Base-by-base conservation (phyloP, 306 rosid species). In the Dalbergia cochinchinensis region DNA sequence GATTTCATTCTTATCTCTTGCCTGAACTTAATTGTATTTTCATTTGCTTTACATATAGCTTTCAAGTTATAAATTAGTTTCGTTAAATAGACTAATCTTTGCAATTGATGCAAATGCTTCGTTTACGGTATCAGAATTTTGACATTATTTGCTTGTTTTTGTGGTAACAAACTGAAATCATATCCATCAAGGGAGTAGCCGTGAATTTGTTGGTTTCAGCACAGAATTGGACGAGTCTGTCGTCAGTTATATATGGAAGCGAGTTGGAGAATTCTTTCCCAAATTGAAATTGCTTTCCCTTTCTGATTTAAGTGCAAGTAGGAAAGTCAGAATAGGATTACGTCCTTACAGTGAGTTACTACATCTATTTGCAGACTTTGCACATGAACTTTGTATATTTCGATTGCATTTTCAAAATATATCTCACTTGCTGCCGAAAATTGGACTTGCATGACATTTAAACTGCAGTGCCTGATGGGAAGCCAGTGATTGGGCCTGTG, bases 391-490 rank as follows among this genome's bases (percentile, higher is more conserved):
- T 12, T 10, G 63, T 47, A 58, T 69, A 39, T 50, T 54, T 84
- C 66, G 62, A 53, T 72, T 69, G 12, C 39, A 74, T 73, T 63
- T 80, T 19, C 69, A 41, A 20, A 6, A 42, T 8, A 41, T 19
- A 35, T 26, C 20, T 57, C n/a, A 44, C 42, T 54, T 57, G 8
- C 1, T 48, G 10, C n/a, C 16, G 61, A 72, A 77, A 66, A 74
- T 35, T 76, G 74, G 35, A 86, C 68, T 48, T 66, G 39, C 59
- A 65, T 62, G 42, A 79, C 48, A 61, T 72, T 70, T 76, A 50
- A 61, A 26, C 59, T 83, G 33, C 90, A 92, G 98, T 91, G 97
- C 89, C 91, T 35, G 97, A 91, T 88, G 97, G 97, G 85, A 94
- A 91, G 90, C 98, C 98, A 11, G 39, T 87, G 65, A 89, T 94